Conservation (phyloP, 306 rosid species). For the Chamaecrista fasciculata region DNA sequence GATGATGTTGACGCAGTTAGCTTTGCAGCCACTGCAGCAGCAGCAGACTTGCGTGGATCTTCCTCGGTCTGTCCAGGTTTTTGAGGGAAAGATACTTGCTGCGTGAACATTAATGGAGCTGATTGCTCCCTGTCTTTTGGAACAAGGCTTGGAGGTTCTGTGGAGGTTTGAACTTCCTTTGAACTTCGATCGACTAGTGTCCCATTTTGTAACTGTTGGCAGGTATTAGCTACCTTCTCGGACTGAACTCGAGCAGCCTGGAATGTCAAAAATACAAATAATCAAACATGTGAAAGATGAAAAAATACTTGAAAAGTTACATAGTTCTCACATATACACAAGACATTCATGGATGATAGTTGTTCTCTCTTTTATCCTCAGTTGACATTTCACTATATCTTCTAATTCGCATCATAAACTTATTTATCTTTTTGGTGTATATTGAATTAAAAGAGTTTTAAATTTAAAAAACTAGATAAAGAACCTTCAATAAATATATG, state of each 20-base stretch:
- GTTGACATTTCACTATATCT: neutral
- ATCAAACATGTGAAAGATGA: conserved; percentile 5
- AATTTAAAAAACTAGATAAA: neutral
- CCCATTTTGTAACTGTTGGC: conserved; percentile 51
- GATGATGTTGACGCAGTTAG: conserved; percentile 94
- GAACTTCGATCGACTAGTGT: conserved; percentile 53
- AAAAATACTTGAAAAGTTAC: neutral
- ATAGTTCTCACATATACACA: neutral
- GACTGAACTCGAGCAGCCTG: conserved; percentile 88
- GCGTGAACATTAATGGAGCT: conserved; percentile 74
- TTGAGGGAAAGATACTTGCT: conserved; percentile 47
- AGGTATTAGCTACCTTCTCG: conserved; percentile 51
- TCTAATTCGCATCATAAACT: neutral
- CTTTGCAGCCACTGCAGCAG: conserved; percentile 98
- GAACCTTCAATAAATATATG: neutral
- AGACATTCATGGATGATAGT: neutral
- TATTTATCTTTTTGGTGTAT: neutral
- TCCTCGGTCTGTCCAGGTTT: conserved; percentile 61
- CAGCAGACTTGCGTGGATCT: conserved; percentile 90
- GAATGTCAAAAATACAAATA: conserved; percentile 18
- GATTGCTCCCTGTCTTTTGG: conserved; percentile 69
- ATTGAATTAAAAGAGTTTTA: neutral
- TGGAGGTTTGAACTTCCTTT: conserved; percentile 64
- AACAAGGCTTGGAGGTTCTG: conserved; percentile 50
- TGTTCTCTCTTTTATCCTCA: neutral